phyloP scores from a whole-genome alignment of 306 rosid species.

The Carpinus fangiana region DNA sequence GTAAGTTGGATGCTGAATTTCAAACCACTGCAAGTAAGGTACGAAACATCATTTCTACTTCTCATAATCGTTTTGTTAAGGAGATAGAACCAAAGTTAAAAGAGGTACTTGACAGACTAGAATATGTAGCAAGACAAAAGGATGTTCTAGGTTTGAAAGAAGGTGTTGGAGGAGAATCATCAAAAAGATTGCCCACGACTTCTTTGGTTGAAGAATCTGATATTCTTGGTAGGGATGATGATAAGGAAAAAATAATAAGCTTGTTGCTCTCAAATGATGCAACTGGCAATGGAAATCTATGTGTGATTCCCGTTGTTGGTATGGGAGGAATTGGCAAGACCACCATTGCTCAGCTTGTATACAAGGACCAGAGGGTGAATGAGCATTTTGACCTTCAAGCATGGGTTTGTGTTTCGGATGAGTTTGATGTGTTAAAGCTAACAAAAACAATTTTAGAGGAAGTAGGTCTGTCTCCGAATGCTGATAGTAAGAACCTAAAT shows the following conservation, averaged over 20 bases:
- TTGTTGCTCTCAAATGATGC: background rate
- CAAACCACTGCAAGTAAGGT: background rate
- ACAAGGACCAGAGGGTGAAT: too few relatives aligned
- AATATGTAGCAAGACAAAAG: background rate
- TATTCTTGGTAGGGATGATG: conserved; percentile 12
- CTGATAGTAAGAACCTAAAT: background rate
- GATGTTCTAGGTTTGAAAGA: background rate
- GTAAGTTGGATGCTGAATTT: background rate
- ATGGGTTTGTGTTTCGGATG: too few relatives aligned
- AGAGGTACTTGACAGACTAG: background rate
- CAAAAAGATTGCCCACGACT: background rate
- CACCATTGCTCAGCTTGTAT: too few relatives aligned
- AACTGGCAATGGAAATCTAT: background rate
- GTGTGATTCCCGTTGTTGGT: too few relatives aligned
- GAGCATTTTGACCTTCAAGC: too few relatives aligned
- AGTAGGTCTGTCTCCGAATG: background rate
- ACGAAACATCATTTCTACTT: background rate
- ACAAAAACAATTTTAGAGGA: too few relatives aligned
- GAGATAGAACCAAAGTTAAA: background rate
- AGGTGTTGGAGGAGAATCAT: background rate
- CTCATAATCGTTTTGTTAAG: background rate
- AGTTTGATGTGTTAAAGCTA: too few relatives aligned
- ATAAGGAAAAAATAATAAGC: background rate
- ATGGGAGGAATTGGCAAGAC: too few relatives aligned
- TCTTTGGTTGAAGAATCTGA: background rate